Base-by-base conservation (phyloP, 2,329 filamentous ascomycete genomes). In the Colletotrichum sp. region DNA sequence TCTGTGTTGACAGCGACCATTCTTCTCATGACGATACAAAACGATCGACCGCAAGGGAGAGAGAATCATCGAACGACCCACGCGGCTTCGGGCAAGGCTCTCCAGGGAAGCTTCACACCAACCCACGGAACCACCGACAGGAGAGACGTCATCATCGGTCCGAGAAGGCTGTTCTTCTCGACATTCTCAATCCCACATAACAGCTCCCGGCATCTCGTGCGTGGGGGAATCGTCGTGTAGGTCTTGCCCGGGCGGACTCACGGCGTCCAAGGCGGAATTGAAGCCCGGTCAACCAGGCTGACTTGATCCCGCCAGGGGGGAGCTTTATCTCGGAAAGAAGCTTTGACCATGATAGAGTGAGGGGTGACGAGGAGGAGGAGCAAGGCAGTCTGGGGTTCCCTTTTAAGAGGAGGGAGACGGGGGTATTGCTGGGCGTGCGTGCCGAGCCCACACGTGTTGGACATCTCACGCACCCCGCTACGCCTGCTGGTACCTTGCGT, bases 1-100 rank as follows among this genome's bases (percentile, higher is more conserved):
- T 2, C 81, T 77, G 36, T 71, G 70, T 12, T 74, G 74, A 5
- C 74, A 74, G 6, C 74, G 43, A 18, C 76, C 74, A n/a, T 77
- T 76, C 39, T 77, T 70, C 27, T 3, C 18, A 8, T 71, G 70
- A 16, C 70, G 71, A 2, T 74, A 56, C 4, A 39, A 10, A 5
- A 75, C 64, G n/a, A 62, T 75, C 3, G 69, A 72, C 9, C 56
- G 64, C 6, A 72, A 2, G 12, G 73, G 6, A 15, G 2, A 68
- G 16, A 6, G 73, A 68, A 3, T 48, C 56, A 4, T 48, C 3
- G 12, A 5, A 52, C 22, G 12, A 61, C 39, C 72, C 60, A 1
- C 10, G 5, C 8, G 2, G 5, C 0, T 1, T 74, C 8, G 70
- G n/a, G 16, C n/a, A 13, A 18, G 2, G 15, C 22, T 13, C 18